Percentiles rank a stretch among this genome's conserved stretches.
Evolutionary conservation across 2,329 filamentous ascomycete genomes (phyloP).

Genomic region (Coniochaeta ligniaria): DNA sequence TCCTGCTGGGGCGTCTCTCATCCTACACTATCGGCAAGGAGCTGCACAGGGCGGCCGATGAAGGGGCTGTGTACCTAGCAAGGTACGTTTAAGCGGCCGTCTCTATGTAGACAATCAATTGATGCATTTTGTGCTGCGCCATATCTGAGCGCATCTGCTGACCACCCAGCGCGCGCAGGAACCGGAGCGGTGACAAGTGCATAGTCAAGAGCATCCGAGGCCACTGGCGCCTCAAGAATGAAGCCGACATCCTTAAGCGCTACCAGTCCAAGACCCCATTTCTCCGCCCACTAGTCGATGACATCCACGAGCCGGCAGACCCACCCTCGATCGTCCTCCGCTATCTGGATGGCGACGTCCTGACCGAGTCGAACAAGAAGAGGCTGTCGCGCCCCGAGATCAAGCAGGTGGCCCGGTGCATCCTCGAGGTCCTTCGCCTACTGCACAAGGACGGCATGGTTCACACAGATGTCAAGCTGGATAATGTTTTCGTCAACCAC

Average conservation of each 20-base stretch:
- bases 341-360: constrained; percentile 16
- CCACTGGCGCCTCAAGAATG: constrained; percentile 16
- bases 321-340: constrained; percentile 14
- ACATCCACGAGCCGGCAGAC: constrained; percentile 14
- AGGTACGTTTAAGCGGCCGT: neutral
- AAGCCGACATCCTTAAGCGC: constrained; percentile 17
- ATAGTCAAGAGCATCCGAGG: constrained; percentile 16
- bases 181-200: neutral
- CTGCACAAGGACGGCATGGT: constrained; percentile 17
- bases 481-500: constrained; percentile 18
- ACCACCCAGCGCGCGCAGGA: too few species aligned
- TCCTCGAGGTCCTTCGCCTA: constrained; percentile 14
- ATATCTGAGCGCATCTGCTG: too few species aligned
- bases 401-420: constrained; percentile 15
- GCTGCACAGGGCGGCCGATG: constrained; percentile 13
- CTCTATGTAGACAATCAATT: neutral
- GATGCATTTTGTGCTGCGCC: neutral
- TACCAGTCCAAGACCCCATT: constrained; percentile 13
- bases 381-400: constrained; percentile 16
- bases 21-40: constrained; percentile 15
- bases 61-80: constrained; percentile 4
- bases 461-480: constrained; percentile 18
- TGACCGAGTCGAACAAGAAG: constrained; percentile 16
- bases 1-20: constrained; percentile 13
- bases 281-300: constrained; percentile 15